Percentiles rank a stretch among this genome's conserved stretches.
Evolutionary conservation across 192 early-diverging fungal species (phyloP).

Genomic region (Glomus cerebriforme): DNA sequence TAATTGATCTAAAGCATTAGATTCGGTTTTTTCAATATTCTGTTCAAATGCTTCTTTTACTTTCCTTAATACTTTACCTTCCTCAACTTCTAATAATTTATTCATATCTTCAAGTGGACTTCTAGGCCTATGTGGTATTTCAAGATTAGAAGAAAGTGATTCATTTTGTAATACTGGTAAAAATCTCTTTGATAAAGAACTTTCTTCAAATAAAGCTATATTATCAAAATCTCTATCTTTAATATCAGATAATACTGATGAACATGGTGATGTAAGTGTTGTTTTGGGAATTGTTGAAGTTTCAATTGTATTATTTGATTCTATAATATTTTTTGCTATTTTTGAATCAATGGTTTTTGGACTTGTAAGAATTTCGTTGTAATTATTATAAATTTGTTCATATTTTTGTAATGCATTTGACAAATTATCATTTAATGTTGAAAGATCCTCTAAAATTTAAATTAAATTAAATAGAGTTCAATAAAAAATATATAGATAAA

Average conservation of each 20-base stretch:
- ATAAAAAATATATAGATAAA: background rate
- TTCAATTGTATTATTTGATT: background rate
- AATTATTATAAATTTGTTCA: background rate
- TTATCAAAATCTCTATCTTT: too few species aligned
- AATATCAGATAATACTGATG: too few species aligned
- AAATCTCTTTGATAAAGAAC: too few species aligned
- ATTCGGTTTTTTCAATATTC: background rate
- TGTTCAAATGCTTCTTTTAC: background rate
- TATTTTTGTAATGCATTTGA: slow-evolving; percentile 13
- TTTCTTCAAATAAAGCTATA: background rate
- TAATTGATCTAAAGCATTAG: background rate
- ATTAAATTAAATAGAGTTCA: background rate
- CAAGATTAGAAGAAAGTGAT: background rate
- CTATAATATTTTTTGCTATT: too few species aligned
- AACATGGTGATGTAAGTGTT: too few species aligned
- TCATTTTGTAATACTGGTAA: background rate
- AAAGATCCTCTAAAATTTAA: background rate
- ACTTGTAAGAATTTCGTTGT: background rate
- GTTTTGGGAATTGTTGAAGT: background rate
- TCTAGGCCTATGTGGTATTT: background rate
- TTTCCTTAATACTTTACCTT: background rate
- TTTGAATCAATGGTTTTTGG: background rate
- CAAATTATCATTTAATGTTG: slow-evolving; percentile 9
- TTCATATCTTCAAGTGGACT: background rate
- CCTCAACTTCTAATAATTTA: background rate